A percentile compares a stretch with the other conserved stretches of the same genome.
Evolutionary conservation across 345 rosid species (phyloP).

Genomic region (Linum lewisii): DNA sequence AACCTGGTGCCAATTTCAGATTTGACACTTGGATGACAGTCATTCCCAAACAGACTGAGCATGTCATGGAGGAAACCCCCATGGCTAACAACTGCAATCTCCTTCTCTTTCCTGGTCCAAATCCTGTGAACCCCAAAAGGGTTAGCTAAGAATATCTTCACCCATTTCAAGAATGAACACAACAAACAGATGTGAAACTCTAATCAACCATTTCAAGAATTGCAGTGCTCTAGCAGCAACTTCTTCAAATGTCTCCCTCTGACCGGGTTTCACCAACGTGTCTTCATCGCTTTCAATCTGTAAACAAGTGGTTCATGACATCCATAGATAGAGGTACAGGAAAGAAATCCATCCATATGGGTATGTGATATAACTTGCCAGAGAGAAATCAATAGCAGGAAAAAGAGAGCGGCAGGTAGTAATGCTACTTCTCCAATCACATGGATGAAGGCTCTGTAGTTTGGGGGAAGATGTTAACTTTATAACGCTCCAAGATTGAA

Average conservation of each 20-base stretch:
- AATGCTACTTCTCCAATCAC: slow-evolving; percentile 68
- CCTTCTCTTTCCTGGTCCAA: slow-evolving; percentile 68
- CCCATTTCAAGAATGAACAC: background rate
- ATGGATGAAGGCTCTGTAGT: slow-evolving; percentile 67
- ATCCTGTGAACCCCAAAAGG: slow-evolving; percentile 29
- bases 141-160: background rate
- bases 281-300: slow-evolving; percentile 58
- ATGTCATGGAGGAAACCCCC: slow-evolving; percentile 54
- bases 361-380: slow-evolving; percentile 34
- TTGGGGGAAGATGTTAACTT: slow-evolving; percentile 11
- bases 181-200: background rate
- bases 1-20: slow-evolving; percentile 18
- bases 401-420: slow-evolving; percentile 43
- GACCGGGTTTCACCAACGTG: slow-evolving; percentile 38
- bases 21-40: slow-evolving; percentile 16
- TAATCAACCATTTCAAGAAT: slow-evolving; percentile 34
- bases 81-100: slow-evolving; percentile 73
- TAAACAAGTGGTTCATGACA: background rate
- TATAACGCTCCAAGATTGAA: too few species aligned
- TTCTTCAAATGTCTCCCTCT: slow-evolving; percentile 51
- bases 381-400: slow-evolving; percentile 72
- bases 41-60: slow-evolving; percentile 33
- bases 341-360: too few species aligned
- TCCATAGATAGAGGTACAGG: too few species aligned
- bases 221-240: slow-evolving; percentile 58